Evolutionary conservation across 148 eudicot genomes (phyloP), one percentile per base, ranked within the genome.

Genomic region (Simmondsia chinensis): DNA sequence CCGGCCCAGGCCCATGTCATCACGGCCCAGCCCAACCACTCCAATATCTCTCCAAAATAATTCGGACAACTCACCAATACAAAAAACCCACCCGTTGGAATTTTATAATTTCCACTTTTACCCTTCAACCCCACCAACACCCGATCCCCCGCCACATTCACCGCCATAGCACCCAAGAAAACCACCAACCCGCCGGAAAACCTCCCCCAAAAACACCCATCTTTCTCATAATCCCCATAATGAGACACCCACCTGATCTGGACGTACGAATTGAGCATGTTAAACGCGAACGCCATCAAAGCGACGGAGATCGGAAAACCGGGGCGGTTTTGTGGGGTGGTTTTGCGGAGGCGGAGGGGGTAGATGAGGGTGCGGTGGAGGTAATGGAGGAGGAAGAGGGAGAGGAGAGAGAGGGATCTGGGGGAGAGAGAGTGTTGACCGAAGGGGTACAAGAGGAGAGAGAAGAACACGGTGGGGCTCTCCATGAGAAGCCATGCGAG

Each of bases 401-500:
- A 46, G 42, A 83, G 64, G 17, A 89, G 66, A 52, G 60, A 0
- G 29, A 50, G 24, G n/a, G 97, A 63, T 29, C 56, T 61, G 10
- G 60, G 61, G 33, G 64, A 43, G 29, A 50, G 30, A 26, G 33
- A 22, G 73, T 69, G 34, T 13, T 30, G 51, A 32, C 95, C 97
- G 7, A 19, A 18, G 2, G 77, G 73, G 69, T 73, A 81, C 67
- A 89, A 65, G 56, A 73, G 48, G 49, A 78, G 46, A 36, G 87
- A 53, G 46, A 79, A 56, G 54, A 63, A 64, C 14, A 89, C 29
- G 26, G 93, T 64, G 52, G 97, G 97, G 68, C 60, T 21, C 43
- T 89, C 94, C 97, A 89, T 89, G 31, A 89, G 66, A 43, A 75
- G 63, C 97, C 97, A 89, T 29, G 97, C 94, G 0, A 84, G 35